These are phyloP conservation scores for Acanthamoeba royreba DNA, from an alignment of 208 protist genomes.

Conservation along the genomic window DNA sequence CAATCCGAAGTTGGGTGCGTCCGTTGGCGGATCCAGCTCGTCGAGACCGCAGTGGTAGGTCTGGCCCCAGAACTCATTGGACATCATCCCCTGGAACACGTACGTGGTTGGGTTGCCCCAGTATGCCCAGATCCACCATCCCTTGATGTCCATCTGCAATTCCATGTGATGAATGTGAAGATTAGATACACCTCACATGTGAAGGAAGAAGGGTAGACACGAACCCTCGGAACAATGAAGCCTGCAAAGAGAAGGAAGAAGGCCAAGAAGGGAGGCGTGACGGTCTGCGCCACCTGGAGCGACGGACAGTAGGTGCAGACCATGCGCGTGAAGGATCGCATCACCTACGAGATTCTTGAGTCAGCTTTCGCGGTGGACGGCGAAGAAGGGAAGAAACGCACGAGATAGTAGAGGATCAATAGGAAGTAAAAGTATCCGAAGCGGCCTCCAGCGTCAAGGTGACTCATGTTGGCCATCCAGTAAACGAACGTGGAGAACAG, in stretches of 20 bases:
- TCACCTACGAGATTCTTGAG: neutral
- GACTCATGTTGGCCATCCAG: neutral
- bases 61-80: conserved; percentile 37
- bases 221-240: neutral
- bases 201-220: too few relatives aligned
- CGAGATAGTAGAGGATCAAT: neutral
- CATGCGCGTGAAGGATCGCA: neutral
- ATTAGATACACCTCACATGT: too few relatives aligned
- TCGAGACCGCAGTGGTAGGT: too few relatives aligned
- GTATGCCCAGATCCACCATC: conserved; percentile 42
- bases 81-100: neutral
- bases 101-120: neutral
- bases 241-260: conserved; percentile 24
- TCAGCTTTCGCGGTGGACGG: too few relatives aligned
- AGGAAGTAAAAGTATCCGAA: conserved; percentile 4
- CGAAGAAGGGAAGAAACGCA: neutral
- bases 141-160: neutral
- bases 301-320: neutral
- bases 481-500: conserved; percentile 14
- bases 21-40: too few relatives aligned
- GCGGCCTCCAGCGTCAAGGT: neutral
- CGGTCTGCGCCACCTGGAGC: neutral
- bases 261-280: neutral
- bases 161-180: neutral
- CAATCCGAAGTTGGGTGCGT: too few relatives aligned